Base-by-base conservation (phyloP, 768 basidiomycete genomes). In the Cyathus striatus region DNA sequence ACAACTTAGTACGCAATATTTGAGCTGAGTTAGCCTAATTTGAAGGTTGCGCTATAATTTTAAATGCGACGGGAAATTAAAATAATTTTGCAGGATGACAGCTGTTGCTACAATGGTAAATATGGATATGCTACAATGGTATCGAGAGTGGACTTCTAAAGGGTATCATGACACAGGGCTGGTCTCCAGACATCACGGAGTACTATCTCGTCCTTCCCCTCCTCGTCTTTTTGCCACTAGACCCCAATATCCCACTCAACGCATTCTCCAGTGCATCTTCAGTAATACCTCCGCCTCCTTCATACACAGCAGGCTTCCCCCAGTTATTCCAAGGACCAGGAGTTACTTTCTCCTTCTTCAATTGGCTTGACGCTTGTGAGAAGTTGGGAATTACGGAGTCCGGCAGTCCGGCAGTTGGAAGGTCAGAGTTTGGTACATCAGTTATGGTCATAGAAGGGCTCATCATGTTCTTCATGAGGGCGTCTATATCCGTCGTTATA, bases 401-500 rank as follows among this genome's bases (percentile, higher is more conserved):
- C n/a, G n/a, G n/a, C n/a, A n/a, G n/a, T n/a, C n/a, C n/a, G n/a
- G n/a, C n/a, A n/a, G n/a, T n/a, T n/a, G n/a, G n/a, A n/a, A n/a
- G n/a, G n/a, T n/a, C n/a, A n/a, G n/a, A n/a, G n/a, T n/a, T n/a
- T n/a, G n/a, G n/a, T n/a, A n/a, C n/a, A 18, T 17, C 45, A 14
- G 33, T 49, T 13, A 52, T 38, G 33, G 38, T 48, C 52, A 58
- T 44, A 14, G 49, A 47, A 5, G 59, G 49, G 2, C 66, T 62
- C 75, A 79, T 76, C 76, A 79, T 75, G 49, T 70, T 70, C 25
- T 60, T 63, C 72, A 79, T 70, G 43, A 79, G 65, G 17, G 54
- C 44, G 54, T 76, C 75, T 37, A 79, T 70, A 45, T 78, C 70
- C 21, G 57, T 64, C 14, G 75, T 65, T 12, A 63, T 58, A 3